Evolutionary conservation across 169 alveolate genomes (phyloP).

Genomic region (Plasmodium coatneyi): DNA sequence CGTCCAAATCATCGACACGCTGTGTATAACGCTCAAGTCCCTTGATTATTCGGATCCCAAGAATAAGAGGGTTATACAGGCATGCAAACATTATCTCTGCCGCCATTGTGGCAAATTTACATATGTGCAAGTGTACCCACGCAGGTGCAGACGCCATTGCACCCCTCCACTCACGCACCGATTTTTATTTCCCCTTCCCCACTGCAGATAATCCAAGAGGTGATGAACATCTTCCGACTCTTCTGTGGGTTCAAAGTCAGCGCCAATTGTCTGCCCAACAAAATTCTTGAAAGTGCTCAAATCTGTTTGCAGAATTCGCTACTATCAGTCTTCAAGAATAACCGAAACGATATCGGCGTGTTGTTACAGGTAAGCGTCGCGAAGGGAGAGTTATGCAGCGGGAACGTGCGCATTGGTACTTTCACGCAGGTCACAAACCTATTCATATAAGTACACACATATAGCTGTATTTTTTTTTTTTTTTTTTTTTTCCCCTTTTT

Average conservation of each 20-base stretch:
- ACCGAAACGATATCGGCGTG: constrained; percentile 58
- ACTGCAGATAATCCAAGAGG: constrained; percentile 59
- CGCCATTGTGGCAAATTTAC: too few species aligned
- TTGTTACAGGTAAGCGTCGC: constrained; percentile 47
- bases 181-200: neutral
- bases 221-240: constrained; percentile 33
- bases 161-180: neutral
- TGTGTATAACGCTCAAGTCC: constrained; percentile 50
- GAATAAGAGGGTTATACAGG: constrained; percentile 43
- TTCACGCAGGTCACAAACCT: neutral
- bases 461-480: neutral
- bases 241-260: constrained; percentile 70
- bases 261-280: constrained; percentile 53
- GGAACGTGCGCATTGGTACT: neutral
- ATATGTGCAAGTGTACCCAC: neutral
- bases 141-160: neutral
- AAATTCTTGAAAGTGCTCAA: constrained; percentile 48
- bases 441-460: neutral
- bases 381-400: neutral
- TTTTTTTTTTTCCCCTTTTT: neutral
- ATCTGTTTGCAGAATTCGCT: constrained; percentile 68
- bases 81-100: neutral
- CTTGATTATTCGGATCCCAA: constrained; percentile 70
- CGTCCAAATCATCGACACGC: constrained; percentile 53
- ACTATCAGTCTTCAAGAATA: constrained; percentile 46